Evolutionary conservation across 1,284 basidiomycete genomes (phyloP).

Genomic region (Apiotrichum gracile): DNA sequence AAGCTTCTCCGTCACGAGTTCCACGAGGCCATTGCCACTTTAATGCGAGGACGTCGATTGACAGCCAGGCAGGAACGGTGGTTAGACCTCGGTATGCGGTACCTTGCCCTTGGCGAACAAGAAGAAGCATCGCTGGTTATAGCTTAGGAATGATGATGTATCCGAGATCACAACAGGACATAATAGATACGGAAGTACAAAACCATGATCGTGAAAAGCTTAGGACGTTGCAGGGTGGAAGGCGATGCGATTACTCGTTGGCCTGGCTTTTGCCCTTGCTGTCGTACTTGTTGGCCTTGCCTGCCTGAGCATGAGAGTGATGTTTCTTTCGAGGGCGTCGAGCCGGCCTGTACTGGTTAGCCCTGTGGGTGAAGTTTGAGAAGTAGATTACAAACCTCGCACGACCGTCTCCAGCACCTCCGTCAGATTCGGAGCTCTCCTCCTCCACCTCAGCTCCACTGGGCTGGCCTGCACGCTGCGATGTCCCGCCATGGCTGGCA

Average conservation of each 20-base stretch:
- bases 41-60: conserved; percentile 57
- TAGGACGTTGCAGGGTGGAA: not conserved
- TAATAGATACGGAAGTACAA: no score
- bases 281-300: conserved; percentile 20
- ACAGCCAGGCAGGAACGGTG: conserved; percentile 59
- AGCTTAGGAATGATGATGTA: not conserved
- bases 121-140: conserved; percentile 11
- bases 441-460: conserved; percentile 3
- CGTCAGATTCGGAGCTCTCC: conserved; percentile 14
- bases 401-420: conserved; percentile 13
- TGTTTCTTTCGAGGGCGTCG: conserved; percentile 5
- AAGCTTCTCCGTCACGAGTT: conserved; percentile 71
- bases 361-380: no score
- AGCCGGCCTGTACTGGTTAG: conserved; percentile 4
- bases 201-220: not conserved
- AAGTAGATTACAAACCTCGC: conserved; percentile 6
- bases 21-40: conserved; percentile 56
- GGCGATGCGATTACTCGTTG: not conserved
- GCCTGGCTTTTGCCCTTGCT: conserved; percentile 5
- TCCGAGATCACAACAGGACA: not conserved
- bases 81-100: conserved; percentile 62
- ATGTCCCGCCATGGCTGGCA: not conserved
- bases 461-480: not conserved
- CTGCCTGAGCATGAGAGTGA: conserved; percentile 2
- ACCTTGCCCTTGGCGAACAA: conserved; percentile 41